A percentile compares a stretch with the other conserved stretches of the same genome.
Conservation (phyloP, 2,329 filamentous ascomycete species). For the Elsinoe arachidis region DNA sequence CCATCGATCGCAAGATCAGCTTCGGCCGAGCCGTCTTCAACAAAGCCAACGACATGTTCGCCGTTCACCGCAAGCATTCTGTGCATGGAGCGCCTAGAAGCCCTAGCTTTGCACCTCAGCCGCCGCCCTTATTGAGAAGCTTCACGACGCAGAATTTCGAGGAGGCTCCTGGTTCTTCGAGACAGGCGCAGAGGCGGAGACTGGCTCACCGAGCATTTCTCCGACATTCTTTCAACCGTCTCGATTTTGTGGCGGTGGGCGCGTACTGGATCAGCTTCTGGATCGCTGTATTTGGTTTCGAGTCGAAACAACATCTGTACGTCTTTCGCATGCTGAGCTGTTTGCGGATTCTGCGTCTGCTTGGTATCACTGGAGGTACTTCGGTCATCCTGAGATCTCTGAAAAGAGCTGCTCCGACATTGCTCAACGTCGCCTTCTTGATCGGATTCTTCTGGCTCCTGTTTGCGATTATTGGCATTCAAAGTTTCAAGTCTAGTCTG, state of each 20-base stretch:
- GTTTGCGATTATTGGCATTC: slow-evolving; percentile 92
- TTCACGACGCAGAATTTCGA: slow-evolving; percentile 32
- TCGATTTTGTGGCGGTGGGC: slow-evolving; percentile 91
- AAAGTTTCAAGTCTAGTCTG: slow-evolving; percentile 64
- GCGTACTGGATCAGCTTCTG: slow-evolving; percentile 88
- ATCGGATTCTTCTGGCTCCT: slow-evolving; percentile 96
- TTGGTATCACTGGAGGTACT: slow-evolving; percentile 87
- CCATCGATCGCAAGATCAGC: slow-evolving; percentile 69
- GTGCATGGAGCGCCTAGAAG: slow-evolving; percentile 40
- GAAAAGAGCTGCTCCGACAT: slow-evolving; percentile 85
- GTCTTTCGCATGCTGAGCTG: slow-evolving; percentile 96
- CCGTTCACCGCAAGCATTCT: slow-evolving; percentile 67
- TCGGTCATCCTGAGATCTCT: slow-evolving; percentile 89
- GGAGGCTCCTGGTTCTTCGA: slow-evolving; percentile 49
- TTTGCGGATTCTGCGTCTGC: slow-evolving; percentile 80
- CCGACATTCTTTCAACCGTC: slow-evolving; percentile 87
- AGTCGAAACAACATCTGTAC: slow-evolving; percentile 64
- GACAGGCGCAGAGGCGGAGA: slow-evolving; percentile 74
- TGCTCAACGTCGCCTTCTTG: slow-evolving; percentile 87
- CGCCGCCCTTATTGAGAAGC: slow-evolving; percentile 25
- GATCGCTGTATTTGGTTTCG: slow-evolving; percentile 60
- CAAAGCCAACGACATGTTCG: slow-evolving; percentile 70
- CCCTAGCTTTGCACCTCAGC: slow-evolving; percentile 25
- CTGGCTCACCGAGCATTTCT: slow-evolving; percentile 87
- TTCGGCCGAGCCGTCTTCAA: slow-evolving; percentile 64